Evolutionary conservation across 2,329 filamentous ascomycete species (phyloP).

Genomic region (Scedosporium minutisporum): DNA sequence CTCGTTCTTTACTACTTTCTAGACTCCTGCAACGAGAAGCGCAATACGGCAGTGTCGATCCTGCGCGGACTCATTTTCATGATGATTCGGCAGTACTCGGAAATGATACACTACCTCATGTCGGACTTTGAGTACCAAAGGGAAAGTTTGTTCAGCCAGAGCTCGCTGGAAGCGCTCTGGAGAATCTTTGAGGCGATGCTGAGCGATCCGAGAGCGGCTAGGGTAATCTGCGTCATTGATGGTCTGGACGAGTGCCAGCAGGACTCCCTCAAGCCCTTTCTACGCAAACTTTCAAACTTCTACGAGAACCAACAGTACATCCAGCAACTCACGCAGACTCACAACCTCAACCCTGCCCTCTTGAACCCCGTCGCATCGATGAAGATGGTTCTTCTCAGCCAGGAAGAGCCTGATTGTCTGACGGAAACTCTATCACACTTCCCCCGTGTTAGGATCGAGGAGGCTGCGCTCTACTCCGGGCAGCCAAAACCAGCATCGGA

Average conservation of each 20-base stretch:
- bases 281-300: constrained; percentile 7
- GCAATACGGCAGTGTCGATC: constrained; percentile 15
- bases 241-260: constrained; percentile 14
- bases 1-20: constrained; percentile 16
- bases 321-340: not conserved
- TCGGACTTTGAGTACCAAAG: constrained; percentile 10
- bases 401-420: not conserved
- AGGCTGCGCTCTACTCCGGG: not conserved
- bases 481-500: not conserved
- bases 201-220: constrained; percentile 10
- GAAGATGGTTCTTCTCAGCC: not conserved
- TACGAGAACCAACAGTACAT: not conserved
- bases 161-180: constrained; percentile 12
- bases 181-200: constrained; percentile 10
- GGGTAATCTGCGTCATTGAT: constrained; percentile 14
- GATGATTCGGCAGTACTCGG: constrained; percentile 12
- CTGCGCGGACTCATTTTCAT: constrained; percentile 15
- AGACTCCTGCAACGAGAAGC: constrained; percentile 14
- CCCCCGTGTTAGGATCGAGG: not conserved
- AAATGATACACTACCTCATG: constrained; percentile 12
- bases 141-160: not conserved
- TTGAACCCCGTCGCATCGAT: not conserved
- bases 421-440: constrained; percentile 1
- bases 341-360: not conserved
- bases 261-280: constrained; percentile 10